Percentiles rank a stretch among this genome's conserved stretches.
phyloP scores from a whole-genome alignment of 495 filamentous ascomycete genomes.

The Xylaria telfairii region DNA sequence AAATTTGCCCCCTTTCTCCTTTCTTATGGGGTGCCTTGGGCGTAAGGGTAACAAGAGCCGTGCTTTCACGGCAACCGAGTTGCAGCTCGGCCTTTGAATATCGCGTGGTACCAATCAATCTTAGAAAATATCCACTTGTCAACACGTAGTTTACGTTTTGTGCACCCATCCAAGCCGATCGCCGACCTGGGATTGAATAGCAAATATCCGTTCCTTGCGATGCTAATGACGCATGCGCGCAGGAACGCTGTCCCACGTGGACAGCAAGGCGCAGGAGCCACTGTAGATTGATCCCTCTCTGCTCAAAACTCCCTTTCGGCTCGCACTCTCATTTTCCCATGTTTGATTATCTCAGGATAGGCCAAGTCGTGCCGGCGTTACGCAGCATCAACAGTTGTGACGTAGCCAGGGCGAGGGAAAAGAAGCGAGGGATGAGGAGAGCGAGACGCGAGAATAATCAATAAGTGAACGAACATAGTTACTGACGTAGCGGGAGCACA shows the following conservation, averaged over 20 bases:
- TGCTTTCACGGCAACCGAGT: not conserved
- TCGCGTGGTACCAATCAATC: constrained; percentile 19
- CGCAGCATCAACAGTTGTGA: not conserved
- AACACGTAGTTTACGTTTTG: constrained; percentile 2
- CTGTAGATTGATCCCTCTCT: not conserved
- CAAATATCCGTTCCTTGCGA: constrained; percentile 9
- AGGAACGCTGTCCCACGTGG: constrained; percentile 18
- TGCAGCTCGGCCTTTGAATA: constrained; percentile 11
- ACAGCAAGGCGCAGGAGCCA: constrained; percentile 2
- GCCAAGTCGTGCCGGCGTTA: not conserved
- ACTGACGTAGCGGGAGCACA: constrained; percentile 2
- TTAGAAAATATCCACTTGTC: not conserved
- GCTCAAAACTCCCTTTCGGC: not conserved
- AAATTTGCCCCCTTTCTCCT: not conserved
- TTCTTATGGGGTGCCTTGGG: not conserved
- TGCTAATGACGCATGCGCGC: not conserved
- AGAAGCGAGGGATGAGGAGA: not conserved
- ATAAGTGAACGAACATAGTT: not conserved
- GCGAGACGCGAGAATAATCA: not conserved
- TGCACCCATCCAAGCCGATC: not conserved
- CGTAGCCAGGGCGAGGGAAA: not conserved
- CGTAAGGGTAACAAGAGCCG: not conserved
- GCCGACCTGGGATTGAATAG: constrained; percentile 5
- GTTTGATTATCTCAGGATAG: not conserved
- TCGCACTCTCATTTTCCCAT: not conserved